Evolutionary conservation across 441 rosid genomes (phyloP), one percentile per base, ranked within the genome.

Genomic region (Adansonia gregorii): DNA sequence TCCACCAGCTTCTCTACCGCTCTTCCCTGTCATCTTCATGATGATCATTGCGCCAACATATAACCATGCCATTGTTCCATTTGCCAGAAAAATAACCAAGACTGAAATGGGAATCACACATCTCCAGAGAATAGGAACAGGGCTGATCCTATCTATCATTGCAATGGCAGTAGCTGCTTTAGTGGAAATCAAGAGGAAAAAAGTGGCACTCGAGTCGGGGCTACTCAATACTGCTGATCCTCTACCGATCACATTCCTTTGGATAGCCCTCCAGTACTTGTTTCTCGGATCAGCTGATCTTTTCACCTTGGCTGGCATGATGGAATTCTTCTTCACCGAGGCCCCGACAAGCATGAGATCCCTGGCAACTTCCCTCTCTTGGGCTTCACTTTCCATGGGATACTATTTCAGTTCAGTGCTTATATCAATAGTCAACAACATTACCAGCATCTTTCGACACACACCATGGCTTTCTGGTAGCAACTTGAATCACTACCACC

Each of bases 221-320:
- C 68, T 81, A 70, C 48, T 58, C 19, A 81, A 80, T 76, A 78
- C 93, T 4, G 10, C 82, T 5, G 73, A 86, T 46, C 89, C 96
- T 19, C 86, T 94, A 54, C 98, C 94, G 11, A 86, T 90, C 75
- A 87, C 97, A 39, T 94, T 92, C 88, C 87, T 94, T 6, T 92
- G 98, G 98, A 78, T 94, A 22, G 92, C 96, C 20, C 72, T 91
- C 78, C 98, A 92, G 74, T 92, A 90, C 78, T 65, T 94, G 85
- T 91, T 94, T 83, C 93, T 94, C 15, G 95, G 98, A 77, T 92
- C 98, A 27, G 98, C 97, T 11, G 98, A 94, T 82, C 88, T 94
- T 51, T 92, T 94, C 88, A 90, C 91, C 10, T 84, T 92, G 73
- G 94, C 97, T 0, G 98, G 96, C 24, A 88, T 89, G 97, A 88